Conservation (phyloP, 768 basidiomycete species). For the Termitomyces sp. region DNA sequence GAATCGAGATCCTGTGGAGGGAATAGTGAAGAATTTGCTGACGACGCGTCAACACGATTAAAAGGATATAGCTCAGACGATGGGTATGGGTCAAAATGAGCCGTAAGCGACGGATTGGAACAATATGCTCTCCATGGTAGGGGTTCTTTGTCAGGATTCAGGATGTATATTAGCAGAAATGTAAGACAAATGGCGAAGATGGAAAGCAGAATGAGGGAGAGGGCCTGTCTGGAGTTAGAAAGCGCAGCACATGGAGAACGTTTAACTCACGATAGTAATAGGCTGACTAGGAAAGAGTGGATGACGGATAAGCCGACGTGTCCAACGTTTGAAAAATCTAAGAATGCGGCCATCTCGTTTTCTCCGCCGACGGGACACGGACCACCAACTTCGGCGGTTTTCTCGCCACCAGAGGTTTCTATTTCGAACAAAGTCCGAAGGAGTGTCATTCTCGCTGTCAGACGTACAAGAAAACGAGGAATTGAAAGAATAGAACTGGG, state of each 20-base stretch:
- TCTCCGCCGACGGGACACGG: constrained; percentile 43
- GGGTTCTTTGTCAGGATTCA: constrained; percentile 94
- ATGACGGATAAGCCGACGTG: constrained; percentile 55
- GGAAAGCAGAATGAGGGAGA: constrained; percentile 71
- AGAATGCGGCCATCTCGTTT: constrained; percentile 40
- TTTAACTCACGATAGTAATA: constrained; percentile 66
- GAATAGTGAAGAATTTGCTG: constrained; percentile 40
- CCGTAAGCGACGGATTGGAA: constrained; percentile 50
- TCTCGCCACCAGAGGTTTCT: constrained; percentile 36
- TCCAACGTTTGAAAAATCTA: constrained; percentile 48
- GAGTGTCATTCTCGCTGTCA: constrained; percentile 59
- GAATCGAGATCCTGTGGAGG: constrained; percentile 69
- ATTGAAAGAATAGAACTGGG: constrained; percentile 44
- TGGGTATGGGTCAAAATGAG: constrained; percentile 31
- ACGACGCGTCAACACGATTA: constrained; percentile 23
- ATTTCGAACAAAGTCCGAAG: constrained; percentile 37
- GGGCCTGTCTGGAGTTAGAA: constrained; percentile 36
- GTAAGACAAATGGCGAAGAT: constrained; percentile 81
- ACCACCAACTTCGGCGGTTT: constrained; percentile 55
- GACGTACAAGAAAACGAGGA: constrained; percentile 49
- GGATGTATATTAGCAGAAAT: constrained; percentile 81
- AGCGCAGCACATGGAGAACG: neutral
- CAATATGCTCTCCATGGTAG: constrained; percentile 95
- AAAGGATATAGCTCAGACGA: constrained; percentile 29
- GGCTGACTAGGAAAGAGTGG: constrained; percentile 79